Percentiles rank a stretch among this genome's conserved stretches.
phyloP scores from a whole-genome alignment of 305 asterid genomes.

The Fraxinus sp. region DNA sequence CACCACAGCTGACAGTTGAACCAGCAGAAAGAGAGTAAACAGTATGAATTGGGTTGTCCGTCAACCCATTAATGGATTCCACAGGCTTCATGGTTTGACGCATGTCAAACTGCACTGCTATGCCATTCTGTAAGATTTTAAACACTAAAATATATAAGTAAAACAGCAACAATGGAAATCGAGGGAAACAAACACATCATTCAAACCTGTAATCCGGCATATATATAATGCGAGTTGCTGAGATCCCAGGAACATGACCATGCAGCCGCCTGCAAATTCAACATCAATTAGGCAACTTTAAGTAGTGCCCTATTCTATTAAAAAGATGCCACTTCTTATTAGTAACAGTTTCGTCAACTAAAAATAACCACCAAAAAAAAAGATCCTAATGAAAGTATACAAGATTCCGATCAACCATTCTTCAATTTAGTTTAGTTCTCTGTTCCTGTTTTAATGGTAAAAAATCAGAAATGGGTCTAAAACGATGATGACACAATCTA shows the following conservation, averaged over 20 bases:
- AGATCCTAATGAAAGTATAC: neutral
- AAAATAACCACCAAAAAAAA: neutral
- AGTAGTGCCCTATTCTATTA: neutral
- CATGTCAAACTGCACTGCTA: conserved; percentile 73
- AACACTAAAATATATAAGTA: conserved; percentile 16
- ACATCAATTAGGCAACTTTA: neutral
- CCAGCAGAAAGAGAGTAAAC: conserved; percentile 53
- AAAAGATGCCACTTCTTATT: neutral
- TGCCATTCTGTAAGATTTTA: conserved; percentile 63
- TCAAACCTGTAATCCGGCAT: conserved; percentile 90
- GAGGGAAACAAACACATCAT: conserved; percentile 12
- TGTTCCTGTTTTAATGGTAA: neutral
- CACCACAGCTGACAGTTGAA: conserved; percentile 38
- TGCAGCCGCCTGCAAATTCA: conserved; percentile 66
- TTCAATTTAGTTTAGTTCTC: conserved; percentile 4
- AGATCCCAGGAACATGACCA: conserved; percentile 97
- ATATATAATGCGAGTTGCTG: conserved; percentile 52
- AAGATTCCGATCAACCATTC: neutral
- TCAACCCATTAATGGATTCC: conserved; percentile 57
- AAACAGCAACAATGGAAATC: neutral
- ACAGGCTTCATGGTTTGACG: conserved; percentile 64
- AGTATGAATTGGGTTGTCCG: conserved; percentile 67
- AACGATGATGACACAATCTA: neutral
- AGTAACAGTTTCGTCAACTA: neutral
- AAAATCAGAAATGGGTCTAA: neutral